Evolutionary conservation across 202 grass and related monocot species (phyloP), one percentile per base, ranked within the genome.

Genomic region (Elaeis oleifera): DNA sequence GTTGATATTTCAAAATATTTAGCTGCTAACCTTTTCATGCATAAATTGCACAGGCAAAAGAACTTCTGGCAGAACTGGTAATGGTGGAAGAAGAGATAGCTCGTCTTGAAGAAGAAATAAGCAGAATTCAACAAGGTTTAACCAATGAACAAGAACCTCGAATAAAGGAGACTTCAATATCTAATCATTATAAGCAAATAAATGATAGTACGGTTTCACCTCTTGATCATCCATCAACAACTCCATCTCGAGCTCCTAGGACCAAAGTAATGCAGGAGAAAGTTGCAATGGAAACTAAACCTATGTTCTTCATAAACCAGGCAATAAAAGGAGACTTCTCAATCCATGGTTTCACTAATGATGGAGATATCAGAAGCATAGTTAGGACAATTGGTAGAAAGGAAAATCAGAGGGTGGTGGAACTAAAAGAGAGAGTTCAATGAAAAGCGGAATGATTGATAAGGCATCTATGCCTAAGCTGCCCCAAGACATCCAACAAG

Each of bases 221-320:
- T 58, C 53, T 53, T 13, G 23, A 16, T 21, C 5, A 44, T 19
- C 25, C 29, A 31, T 11, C 16, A 21, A 58, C 69, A 24, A 13
- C 39, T 44, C 36, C 50, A n/a, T 24, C 1, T 32, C 49, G 6
- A 58, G 49, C 56, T 23, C 58, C n/a, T 27, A 51, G 16, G 49
- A 15, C 17, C 58, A 36, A 70, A 61, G 22, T 28, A 65, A 36
- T 55, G 50, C 68, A 69, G 49, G 67, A 67, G 29, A 76, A 76
- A 23, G 54, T 80, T 18, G 27, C 56, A 22, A 54, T 77, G 57
- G 80, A 89, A 23, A 83, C 85, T 65, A 97, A 81, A 70, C 81
- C 88, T 51, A 86, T 89, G 88, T 89, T 91, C 81, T 97, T 86
- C 68, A 99, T 99, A 73, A 92, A 70, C 66, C 83, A 88, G 60